Evolutionary conservation across 441 rosid genomes (phyloP), one percentile per base, ranked within the genome.

Genomic region (Gossypium davidsonii): DNA sequence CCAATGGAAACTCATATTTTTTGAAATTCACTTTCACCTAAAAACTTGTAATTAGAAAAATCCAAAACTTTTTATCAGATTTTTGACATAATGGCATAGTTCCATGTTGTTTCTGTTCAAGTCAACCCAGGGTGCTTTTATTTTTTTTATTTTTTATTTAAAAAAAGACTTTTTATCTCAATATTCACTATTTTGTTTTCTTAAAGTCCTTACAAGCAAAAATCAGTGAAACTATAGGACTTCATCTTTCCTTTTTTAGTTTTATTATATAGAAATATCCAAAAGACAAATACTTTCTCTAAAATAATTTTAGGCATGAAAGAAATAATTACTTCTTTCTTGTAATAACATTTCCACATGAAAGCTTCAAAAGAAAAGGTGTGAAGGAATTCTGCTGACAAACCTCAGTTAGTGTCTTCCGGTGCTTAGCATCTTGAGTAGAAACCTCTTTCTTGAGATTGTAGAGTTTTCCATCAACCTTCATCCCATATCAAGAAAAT

Each of bases 381-480:
- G 25, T 31, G 57, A 34, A 70, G 61, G 39, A 25, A 52, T 26
- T 67, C 56, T 53, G 60, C 58, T 44, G 73, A 80, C 86, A 70
- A 79, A 93, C 99, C 98, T 96, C 99, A 31, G 89, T 83, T 79
- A 93, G 85, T 68, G 97, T 96, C 84, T 87, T 91, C 58, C 97
- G 90, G 83, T 96, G 99, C 84, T 88, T 91, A 66, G 96, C 81
- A 84, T 96, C 98, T 84, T 93, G 97, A 65, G 84, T 79, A 70
- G 97, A 88, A 73, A 96, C 98, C 71, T 93, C 99, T 82, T 89
- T 90, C 88, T 91, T 93, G 75, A 96, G 81, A 81, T 88, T 90
- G 85, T 80, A 74, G 63, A 96, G 97, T 83, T 82, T 89, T 68
- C 97, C 93, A 63, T 96, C 97, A 84, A 93, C 85, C 99, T 96